A percentile compares a stretch with the other conserved stretches of the same genome.
Evolutionary conservation across 2,329 filamentous ascomycete genomes (phyloP).

Genomic region (Aspergillus viridinutans): DNA sequence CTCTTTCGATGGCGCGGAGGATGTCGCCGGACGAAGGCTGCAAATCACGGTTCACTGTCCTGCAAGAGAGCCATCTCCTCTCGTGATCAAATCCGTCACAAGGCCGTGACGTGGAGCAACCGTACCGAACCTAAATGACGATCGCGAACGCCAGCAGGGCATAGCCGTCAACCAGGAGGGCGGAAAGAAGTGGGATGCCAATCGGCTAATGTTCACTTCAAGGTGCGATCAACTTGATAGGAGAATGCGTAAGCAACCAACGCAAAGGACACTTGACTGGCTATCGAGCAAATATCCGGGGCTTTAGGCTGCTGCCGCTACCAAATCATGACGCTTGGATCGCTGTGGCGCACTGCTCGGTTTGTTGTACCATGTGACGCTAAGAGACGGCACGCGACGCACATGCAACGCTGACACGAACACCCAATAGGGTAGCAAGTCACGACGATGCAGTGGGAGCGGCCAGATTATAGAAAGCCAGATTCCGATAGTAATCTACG

Average conservation of each 20-base stretch:
- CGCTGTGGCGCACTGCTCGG: constrained; percentile 1
- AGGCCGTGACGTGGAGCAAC: not conserved
- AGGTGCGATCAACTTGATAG: not conserved
- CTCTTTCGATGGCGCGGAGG: not conserved
- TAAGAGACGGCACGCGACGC: not conserved
- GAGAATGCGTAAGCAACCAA: not conserved
- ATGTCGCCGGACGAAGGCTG: not conserved
- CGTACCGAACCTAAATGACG: not conserved
- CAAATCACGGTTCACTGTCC: not conserved
- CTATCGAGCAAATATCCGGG: not conserved
- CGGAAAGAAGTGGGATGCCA: not conserved
- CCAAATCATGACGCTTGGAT: not conserved
- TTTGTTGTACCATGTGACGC: constrained; percentile 9
- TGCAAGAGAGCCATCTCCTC: not conserved
- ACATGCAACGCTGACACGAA: constrained; percentile 11
- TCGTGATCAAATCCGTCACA: not conserved
- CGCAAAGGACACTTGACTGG: not conserved
- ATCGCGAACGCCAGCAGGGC: not conserved
- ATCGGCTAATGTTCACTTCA: not conserved
- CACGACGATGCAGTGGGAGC: constrained; percentile 3
- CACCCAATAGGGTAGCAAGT: constrained; percentile 5
- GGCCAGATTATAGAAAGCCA: constrained; percentile 41
- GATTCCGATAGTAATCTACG: constrained; percentile 47
- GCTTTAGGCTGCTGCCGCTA: not conserved
- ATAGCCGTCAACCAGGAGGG: not conserved